Percentiles rank a stretch among this genome's conserved stretches.
These are phyloP conservation scores for Trichoderma sp. DNA, from an alignment of 2,329 filamentous ascomycete species.

Conservation along the genomic window DNA sequence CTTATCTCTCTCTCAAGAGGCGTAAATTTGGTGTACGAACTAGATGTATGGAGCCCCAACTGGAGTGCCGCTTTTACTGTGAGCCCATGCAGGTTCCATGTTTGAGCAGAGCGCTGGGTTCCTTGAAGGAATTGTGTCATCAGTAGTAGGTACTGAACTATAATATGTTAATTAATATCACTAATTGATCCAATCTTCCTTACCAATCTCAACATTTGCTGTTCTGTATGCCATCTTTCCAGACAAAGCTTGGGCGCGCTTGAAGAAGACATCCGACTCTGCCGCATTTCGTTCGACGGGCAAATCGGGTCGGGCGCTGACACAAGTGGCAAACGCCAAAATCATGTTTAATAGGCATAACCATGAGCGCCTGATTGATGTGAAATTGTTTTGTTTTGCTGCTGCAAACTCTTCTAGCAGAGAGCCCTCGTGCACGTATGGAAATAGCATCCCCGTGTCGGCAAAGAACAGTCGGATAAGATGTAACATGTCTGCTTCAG, in stretches of 20 bases:
- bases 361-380: background rate
- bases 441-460: slow-evolving; percentile 13
- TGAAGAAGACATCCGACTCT: slow-evolving; percentile 10
- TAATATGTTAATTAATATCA: background rate
- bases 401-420: background rate
- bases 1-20: slow-evolving; percentile 1
- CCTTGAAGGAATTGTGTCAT: slow-evolving; percentile 13
- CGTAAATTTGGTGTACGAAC: background rate
- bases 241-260: background rate
- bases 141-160: slow-evolving; percentile 1
- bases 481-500: background rate
- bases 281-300: background rate
- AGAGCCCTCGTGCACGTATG: slow-evolving; percentile 7
- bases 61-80: background rate
- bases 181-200: background rate
- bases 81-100: slow-evolving; percentile 7
- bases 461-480: slow-evolving; percentile 8
- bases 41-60: background rate
- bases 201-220: slow-evolving; percentile 7
- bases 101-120: slow-evolving; percentile 12
- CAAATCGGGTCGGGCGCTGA: background rate
- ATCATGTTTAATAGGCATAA: slow-evolving; percentile 7
- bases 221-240: slow-evolving; percentile 1
- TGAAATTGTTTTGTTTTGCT: slow-evolving; percentile 6
- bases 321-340: background rate